phyloP scores from a whole-genome alignment of 495 filamentous ascomycete genomes.

The Lasiosphaeria miniovina region DNA sequence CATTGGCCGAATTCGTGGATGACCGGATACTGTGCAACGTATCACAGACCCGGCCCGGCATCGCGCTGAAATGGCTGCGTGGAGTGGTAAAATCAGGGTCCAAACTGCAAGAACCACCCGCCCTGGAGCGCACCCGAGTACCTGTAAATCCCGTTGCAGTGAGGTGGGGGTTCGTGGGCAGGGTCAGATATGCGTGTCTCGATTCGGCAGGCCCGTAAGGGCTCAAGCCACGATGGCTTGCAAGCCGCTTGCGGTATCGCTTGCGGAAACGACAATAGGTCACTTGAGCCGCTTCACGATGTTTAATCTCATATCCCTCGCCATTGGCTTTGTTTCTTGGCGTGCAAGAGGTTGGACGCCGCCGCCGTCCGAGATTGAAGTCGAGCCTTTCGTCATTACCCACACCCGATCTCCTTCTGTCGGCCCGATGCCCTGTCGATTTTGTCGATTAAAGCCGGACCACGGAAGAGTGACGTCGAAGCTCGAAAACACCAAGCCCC shows the following conservation, averaged over 20 bases:
- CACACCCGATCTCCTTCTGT: background rate
- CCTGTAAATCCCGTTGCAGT: too few species aligned
- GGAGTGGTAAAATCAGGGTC: background rate
- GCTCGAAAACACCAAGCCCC: background rate
- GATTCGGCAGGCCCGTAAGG: too few species aligned
- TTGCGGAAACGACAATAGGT: too few species aligned
- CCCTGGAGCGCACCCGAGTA: too few species aligned
- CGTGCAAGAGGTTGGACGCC: background rate
- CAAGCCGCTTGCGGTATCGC: too few species aligned
- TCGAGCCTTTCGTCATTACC: background rate
- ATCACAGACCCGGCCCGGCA: too few species aligned
- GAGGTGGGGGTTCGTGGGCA: too few species aligned
- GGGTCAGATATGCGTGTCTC: too few species aligned
- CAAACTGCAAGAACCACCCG: background rate
- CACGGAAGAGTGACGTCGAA: background rate
- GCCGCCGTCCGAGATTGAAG: background rate
- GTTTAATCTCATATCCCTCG: background rate
- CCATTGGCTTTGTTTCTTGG: background rate
- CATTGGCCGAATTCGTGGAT: too few species aligned
- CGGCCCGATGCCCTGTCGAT: background rate
- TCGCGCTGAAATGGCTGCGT: background rate
- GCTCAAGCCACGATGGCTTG: too few species aligned
- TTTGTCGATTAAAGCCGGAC: background rate
- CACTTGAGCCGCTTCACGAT: too few species aligned
- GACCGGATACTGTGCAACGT: background rate